Percentiles rank a stretch among this genome's conserved stretches.
Conservation (phyloP, 306 rosid species). For the Lablab purpureus region DNA sequence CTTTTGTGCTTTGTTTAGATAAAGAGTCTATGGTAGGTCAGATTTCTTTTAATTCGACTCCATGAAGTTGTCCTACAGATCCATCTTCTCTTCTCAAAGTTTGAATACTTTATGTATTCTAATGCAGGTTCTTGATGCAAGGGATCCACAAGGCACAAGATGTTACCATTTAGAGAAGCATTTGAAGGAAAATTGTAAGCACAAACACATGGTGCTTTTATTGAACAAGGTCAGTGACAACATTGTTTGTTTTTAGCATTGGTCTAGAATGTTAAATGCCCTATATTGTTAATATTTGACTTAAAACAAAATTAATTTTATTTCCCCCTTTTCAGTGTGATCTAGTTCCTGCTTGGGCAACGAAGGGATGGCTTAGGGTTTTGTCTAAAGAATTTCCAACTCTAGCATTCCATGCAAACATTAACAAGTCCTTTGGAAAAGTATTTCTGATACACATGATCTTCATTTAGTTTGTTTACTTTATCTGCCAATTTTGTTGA, state of each 20-base stretch:
- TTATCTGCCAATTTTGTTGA: constrained; percentile 9
- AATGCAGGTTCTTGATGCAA: constrained; percentile 90
- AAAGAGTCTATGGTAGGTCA: constrained; percentile 24
- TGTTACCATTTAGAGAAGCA: constrained; percentile 96
- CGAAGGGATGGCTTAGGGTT: constrained; percentile 91
- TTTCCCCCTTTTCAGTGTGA: constrained; percentile 66
- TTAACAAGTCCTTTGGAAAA: constrained; percentile 97
- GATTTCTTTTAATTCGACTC: constrained; percentile 9
- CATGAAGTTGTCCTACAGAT: not conserved
- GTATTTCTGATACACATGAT: constrained; percentile 48
- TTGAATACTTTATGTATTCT: constrained; percentile 35
- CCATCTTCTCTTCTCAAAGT: not conserved
- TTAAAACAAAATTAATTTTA: constrained; percentile 18
- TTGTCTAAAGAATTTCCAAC: constrained; percentile 88
- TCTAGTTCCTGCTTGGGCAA: constrained; percentile 93
- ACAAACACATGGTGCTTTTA: constrained; percentile 90
- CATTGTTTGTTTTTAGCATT: not conserved
- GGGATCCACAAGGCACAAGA: constrained; percentile 95
- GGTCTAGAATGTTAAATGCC: constrained; percentile 1
- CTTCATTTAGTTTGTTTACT: constrained; percentile 23
- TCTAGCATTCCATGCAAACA: constrained; percentile 94
- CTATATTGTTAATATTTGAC: not conserved
- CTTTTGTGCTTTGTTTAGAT: constrained; percentile 19
- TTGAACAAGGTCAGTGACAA: constrained; percentile 73
- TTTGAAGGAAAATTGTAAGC: constrained; percentile 88